A percentile compares a stretch with the other conserved stretches of the same genome.
Conservation (phyloP, 192 early-diverging fungal species). For the Backusella morwellensis region DNA sequence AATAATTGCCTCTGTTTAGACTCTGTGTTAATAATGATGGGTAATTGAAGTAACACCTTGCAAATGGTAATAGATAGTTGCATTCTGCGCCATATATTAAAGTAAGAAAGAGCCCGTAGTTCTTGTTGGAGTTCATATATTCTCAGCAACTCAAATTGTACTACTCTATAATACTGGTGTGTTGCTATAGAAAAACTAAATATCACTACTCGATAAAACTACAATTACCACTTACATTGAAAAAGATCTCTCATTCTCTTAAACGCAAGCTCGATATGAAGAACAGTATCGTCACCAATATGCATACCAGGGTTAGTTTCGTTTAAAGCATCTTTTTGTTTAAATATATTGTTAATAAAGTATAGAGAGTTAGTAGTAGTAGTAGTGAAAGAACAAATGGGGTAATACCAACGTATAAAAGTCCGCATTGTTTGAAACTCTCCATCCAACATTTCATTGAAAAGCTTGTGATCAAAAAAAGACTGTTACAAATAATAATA, state of each 20-base stretch:
- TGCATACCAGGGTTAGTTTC: conserved; percentile 37
- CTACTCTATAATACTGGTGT: conserved; percentile 56
- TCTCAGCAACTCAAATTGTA: conserved; percentile 55
- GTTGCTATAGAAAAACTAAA: conserved; percentile 38
- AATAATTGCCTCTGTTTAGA: conserved; percentile 24
- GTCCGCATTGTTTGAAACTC: conserved; percentile 56
- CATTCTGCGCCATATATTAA: conserved; percentile 54
- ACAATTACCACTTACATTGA: conserved; percentile 23
- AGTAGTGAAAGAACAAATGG: background rate
- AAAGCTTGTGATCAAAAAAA: conserved; percentile 29
- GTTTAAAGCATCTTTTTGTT: conserved; percentile 36
- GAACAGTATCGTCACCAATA: conserved; percentile 39
- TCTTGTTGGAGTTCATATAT: conserved; percentile 56
- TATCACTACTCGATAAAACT: background rate
- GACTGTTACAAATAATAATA: background rate
- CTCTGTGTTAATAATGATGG: conserved; percentile 52
- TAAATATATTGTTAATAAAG: conserved; percentile 19
- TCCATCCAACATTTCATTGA: conserved; percentile 56
- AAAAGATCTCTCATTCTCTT: conserved; percentile 40
- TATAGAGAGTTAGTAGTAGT: background rate
- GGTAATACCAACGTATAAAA: conserved; percentile 48
- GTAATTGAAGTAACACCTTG: conserved; percentile 49
- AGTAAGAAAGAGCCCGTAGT: conserved; percentile 51
- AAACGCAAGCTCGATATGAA: conserved; percentile 37
- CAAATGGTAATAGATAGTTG: conserved; percentile 52